Evolutionary conservation across 1,139 yeast species (phyloP), one percentile per base, ranked within the genome.

Genomic region (Spathaspora sp.): DNA sequence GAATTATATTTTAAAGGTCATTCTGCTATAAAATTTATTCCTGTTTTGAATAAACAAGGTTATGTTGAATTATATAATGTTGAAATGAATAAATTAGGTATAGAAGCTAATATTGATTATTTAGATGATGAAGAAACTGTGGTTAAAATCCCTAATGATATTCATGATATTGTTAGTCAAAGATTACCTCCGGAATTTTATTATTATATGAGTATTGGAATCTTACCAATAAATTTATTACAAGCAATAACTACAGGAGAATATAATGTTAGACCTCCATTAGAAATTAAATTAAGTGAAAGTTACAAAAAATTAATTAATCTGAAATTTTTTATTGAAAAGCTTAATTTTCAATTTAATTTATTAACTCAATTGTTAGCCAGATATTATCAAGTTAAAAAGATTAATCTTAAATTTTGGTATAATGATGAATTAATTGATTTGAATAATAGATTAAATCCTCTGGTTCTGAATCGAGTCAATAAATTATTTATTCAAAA

Each of bases 181-280:
- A 79, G 95, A 58, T 72, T 93, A 45, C 96, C 98, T 1, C 88
- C 90, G 42, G 98, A 91, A 65, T 74, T 87, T 41, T 85, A 82
- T 60, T 89, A 86, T 60, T 93, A 90, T 64, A 82, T 84, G 58
- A 84, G 95, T 0, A 67, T 86, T 45, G 99, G 98, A 1, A 63
- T 91, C 38, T 70, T 86, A 23, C 81, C 86, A 7, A 73, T 87
- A 7, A 82, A 81, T 49, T 63, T 88, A 37, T 72, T 87, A 43
- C 88, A 86, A 52, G 80, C 89, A 0, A 73, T 90, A 18, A 76
- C 88, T 0, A 81, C 80, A 46, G 95, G 93, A 2, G 70, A 71
- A 36, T 76, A 81, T 49, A 68, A 77, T 20, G 86, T 89, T 51
- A 76, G 84, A 50, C 80, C 89, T 11, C 89, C 95, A 0, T 62